Evolutionary conservation across 441 rosid genomes (phyloP), one percentile per base, ranked within the genome.

Genomic region (Erysimum cheiri): DNA sequence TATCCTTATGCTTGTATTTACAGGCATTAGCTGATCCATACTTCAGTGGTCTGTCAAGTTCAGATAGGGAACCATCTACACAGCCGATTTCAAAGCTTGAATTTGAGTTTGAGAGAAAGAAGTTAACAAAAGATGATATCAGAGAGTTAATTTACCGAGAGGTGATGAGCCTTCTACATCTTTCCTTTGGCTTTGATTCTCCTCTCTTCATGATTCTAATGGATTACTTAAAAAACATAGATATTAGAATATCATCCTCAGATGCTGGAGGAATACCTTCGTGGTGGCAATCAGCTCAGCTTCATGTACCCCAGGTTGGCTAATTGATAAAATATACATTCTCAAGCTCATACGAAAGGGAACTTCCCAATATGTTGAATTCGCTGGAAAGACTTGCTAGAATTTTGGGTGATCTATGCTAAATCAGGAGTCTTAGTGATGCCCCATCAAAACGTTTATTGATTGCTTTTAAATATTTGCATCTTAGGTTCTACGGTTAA

Each of bases 191-290:
- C 26, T 17, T 64, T 68, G 31, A n/a, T 60, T 69, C 63, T 63
- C 58, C 17, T 59, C 41, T 70, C 67, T 55, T 72, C 33, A 50
- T 48, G 41, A 55, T 61, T 50, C 53, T 59, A 28, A 70, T 22
- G 49, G 64, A 6, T 1, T 22, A 61, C 14, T 10, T 56, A 62
- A 52, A 71, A 60, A 70, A 65, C 84, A 87, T 39, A 76, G 99
- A 96, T 90, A 77, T 77, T 96, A 66, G 99, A 96, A 73, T 96
- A 96, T 77, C 99, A 96, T 87, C 99, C 99, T 26, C 91, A 88
- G 75, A 93, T 96, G 99, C 84, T 96, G 64, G 88, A 96, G 76
- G 99, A 93, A 73, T 87, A 91, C 82, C 90, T 88, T 74, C 85
- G 83, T 13, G 99, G 99, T 56, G 97, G 93, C 54, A 96, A 93